phyloP scores from a whole-genome alignment of 441 rosid genomes.

The Erodium moschatum region DNA sequence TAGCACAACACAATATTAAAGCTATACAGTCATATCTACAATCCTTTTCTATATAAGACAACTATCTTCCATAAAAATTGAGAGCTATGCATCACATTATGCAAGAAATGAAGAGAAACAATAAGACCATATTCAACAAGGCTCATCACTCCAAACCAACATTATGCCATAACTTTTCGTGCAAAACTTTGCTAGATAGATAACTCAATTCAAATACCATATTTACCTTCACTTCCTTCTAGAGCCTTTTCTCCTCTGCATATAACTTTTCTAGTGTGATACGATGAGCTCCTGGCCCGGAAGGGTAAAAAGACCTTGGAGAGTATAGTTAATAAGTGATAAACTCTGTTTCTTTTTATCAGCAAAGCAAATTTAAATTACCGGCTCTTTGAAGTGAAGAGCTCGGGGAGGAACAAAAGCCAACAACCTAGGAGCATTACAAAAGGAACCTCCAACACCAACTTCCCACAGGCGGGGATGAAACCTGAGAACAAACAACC shows the following conservation, averaged over 20 bases:
- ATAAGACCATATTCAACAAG: background rate
- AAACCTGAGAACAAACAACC: too few species aligned
- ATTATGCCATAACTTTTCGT: conserved; percentile 10
- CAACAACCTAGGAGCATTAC: too few species aligned
- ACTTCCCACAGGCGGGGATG: too few species aligned
- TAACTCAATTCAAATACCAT: conserved; percentile 18
- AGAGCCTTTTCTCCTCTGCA: conserved; percentile 67
- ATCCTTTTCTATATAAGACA: background rate
- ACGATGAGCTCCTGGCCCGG: conserved; percentile 82
- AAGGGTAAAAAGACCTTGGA: too few species aligned
- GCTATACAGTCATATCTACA: background rate
- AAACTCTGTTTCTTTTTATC: too few species aligned
- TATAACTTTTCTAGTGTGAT: conserved; percentile 67
- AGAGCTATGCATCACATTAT: background rate
- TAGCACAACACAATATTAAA: background rate
- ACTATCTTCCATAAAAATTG: background rate
- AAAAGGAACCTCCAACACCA: too few species aligned
- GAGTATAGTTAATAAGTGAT: too few species aligned
- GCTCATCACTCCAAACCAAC: background rate
- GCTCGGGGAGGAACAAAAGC: too few species aligned
- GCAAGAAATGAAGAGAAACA: background rate
- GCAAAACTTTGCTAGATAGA: conserved; percentile 12
- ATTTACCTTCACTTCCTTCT: conserved; percentile 68
- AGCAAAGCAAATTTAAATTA: too few species aligned
- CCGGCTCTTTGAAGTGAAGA: too few species aligned